These are phyloP conservation scores for Nephromyces sp. DNA, from an alignment of 169 alveolate species.

Conservation along the genomic window DNA sequence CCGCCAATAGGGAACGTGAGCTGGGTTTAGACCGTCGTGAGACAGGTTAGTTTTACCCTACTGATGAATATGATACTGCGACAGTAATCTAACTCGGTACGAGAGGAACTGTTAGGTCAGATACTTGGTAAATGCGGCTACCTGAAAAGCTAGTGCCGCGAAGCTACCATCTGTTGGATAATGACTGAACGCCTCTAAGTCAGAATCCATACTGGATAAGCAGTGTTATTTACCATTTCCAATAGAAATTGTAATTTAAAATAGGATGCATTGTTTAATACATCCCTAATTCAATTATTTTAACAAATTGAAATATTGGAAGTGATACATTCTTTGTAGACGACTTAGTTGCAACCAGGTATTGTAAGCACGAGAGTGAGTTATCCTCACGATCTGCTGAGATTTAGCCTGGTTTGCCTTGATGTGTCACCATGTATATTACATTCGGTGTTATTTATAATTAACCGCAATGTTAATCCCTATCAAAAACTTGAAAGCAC, in stretches of 20 bases:
- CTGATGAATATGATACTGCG: conserved; percentile 60
- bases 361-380: no score
- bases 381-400: no score
- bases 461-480: no score
- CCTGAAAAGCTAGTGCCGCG: conserved; percentile 43
- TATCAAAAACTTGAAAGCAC: no score
- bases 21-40: conserved; percentile 81
- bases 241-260: neutral
- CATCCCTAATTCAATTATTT: no score
- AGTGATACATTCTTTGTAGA: no score
- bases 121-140: conserved; percentile 40
- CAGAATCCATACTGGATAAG: conserved; percentile 43
- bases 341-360: no score
- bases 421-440: no score
- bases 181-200: conserved; percentile 44
- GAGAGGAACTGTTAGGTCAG: conserved; percentile 42
- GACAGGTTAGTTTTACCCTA: conserved; percentile 85
- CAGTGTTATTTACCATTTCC: conserved; percentile 34
- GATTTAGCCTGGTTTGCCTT: no score
- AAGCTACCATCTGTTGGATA: conserved; percentile 40
- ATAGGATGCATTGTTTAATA: neutral
- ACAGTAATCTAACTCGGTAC: conserved; percentile 43
- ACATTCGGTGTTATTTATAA: no score
- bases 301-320: no score
- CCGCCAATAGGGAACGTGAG: conserved; percentile 46